Conservation (phyloP, 306 rosid species). For the Phaseolus lunatus region DNA sequence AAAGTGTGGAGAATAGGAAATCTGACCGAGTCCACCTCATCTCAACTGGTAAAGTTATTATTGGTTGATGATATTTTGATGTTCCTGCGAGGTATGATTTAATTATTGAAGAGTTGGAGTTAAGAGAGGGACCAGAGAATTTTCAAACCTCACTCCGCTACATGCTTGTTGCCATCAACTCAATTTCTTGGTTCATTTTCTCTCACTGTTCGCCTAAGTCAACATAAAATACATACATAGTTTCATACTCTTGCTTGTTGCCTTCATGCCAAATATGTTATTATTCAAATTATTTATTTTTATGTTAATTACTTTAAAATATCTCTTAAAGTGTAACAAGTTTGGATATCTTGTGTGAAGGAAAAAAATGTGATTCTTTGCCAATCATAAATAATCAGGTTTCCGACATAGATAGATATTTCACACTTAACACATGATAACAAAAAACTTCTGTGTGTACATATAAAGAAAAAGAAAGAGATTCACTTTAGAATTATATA, state of each 20-base stretch:
- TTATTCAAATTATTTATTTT: background rate
- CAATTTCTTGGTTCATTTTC: constrained; percentile 16
- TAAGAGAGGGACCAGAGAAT: constrained; percentile 26
- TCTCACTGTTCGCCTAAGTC: background rate
- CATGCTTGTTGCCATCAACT: constrained; percentile 48
- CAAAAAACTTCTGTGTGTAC: too few relatives aligned
- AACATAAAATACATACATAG: background rate
- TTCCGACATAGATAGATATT: too few relatives aligned
- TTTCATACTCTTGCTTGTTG: too few relatives aligned
- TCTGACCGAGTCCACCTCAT: constrained; percentile 61
- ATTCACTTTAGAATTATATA: too few relatives aligned
- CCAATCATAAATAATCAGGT: too few relatives aligned
- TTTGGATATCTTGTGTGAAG: too few relatives aligned
- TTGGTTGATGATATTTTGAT: constrained; percentile 20
- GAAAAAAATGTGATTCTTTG: too few relatives aligned
- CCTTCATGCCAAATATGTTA: background rate
- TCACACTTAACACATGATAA: too few relatives aligned
- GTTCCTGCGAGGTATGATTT: constrained; percentile 43
- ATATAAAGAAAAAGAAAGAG: too few relatives aligned
- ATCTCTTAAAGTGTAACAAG: too few relatives aligned
- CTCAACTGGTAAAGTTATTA: constrained; percentile 31
- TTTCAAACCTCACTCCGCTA: constrained; percentile 57
- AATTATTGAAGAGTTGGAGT: constrained; percentile 19
- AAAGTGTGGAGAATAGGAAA: constrained; percentile 28
- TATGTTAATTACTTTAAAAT: background rate